These are phyloP conservation scores for Echria macrotheca DNA, from an alignment of 495 filamentous ascomycete species.

Conservation along the genomic window DNA sequence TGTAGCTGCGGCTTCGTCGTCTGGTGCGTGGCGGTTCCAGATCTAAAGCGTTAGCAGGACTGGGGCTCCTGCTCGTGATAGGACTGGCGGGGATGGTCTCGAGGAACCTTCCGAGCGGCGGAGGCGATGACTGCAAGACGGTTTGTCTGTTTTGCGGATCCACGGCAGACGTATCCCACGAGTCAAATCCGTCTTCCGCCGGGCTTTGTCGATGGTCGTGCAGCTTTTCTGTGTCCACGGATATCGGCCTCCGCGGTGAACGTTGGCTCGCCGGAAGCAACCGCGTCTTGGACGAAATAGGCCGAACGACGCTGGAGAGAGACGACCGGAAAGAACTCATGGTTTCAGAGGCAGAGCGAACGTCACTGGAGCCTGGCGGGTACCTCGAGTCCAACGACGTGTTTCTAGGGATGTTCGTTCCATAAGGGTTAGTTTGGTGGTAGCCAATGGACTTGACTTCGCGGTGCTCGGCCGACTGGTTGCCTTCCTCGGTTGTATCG, in stretches of 20 bases:
- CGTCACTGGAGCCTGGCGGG: slow-evolving; percentile 35
- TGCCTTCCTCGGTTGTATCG: slow-evolving; percentile 27
- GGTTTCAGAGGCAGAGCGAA: slow-evolving; percentile 43
- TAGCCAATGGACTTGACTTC: slow-evolving; percentile 44
- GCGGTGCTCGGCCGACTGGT: slow-evolving; percentile 20
- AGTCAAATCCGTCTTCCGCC: slow-evolving; percentile 57
- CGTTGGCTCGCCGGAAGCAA: slow-evolving; percentile 30
- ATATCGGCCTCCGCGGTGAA: slow-evolving; percentile 29
- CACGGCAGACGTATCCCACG: slow-evolving; percentile 62
- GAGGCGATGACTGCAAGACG: slow-evolving; percentile 42
- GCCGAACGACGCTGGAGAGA: slow-evolving; percentile 45
- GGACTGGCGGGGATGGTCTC: slow-evolving; percentile 59
- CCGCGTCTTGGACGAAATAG: slow-evolving; percentile 46
- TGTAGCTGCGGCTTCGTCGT: slow-evolving; percentile 40
- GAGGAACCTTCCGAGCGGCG: slow-evolving; percentile 39
- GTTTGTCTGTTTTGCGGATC: slow-evolving; percentile 53
- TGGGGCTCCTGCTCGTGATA: slow-evolving; percentile 44
- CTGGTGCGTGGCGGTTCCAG: slow-evolving; percentile 30
- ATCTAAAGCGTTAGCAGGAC: slow-evolving; percentile 42
- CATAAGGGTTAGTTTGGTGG: slow-evolving; percentile 31
- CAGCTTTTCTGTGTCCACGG: slow-evolving; percentile 32
- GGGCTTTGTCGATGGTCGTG: slow-evolving; percentile 17
- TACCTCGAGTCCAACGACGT: slow-evolving; percentile 26
- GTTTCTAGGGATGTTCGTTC: slow-evolving; percentile 20
- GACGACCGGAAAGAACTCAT: slow-evolving; percentile 50